Base-by-base conservation (phyloP, 352 stramenopile species). In the Pythium aristosporum region DNA sequence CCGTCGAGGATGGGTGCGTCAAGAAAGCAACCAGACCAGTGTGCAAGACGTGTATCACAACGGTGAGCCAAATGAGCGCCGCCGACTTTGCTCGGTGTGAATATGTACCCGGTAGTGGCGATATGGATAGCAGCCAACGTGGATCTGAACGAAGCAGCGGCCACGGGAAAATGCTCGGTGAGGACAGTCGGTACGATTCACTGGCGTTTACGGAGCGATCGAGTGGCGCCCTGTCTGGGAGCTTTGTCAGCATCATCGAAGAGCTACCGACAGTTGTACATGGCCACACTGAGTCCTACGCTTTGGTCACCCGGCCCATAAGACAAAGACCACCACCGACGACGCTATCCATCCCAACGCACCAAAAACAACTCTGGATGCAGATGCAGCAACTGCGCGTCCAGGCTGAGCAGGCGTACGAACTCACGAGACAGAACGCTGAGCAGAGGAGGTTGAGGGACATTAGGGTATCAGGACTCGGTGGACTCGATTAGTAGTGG, bases 11-110 rank as follows among this genome's bases (percentile, higher is more conserved):
- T 13, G 36, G 30, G 13, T 36, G 16, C 3, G 47, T 68, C 6
- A 20, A 42, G 18, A 59, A 68, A 36, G 30, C 41, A 12, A 6
- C 61, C 9, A 41, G 18, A 20, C 5, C 37, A 16, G 20, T 68
- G 11, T 68, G 61, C 61, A 68, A 68, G 39, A 63, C 49, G 20
- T 68, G 61, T 16, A 56, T 68, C 28, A 53, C 61, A 9, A 25
- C n/a, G 5, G 37, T 50, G 25, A 67, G 37, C 34, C 21, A 49
- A 11, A 53, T 49, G 34, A 57, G 53, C 37, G 43, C 52, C 8
- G 53, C 46, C 6, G 54, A 51, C 15, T 46, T 63, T 39, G 54
- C 61, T 0, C 61, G 39, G 18, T 32, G 23, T 3, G 30, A 63
- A 36, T 39, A 58, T n/a, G 52, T 67, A 16, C 39, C 18, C 13